Conservation (phyloP, 805 yeast species). For the Zygoascus bituminiphila region DNA sequence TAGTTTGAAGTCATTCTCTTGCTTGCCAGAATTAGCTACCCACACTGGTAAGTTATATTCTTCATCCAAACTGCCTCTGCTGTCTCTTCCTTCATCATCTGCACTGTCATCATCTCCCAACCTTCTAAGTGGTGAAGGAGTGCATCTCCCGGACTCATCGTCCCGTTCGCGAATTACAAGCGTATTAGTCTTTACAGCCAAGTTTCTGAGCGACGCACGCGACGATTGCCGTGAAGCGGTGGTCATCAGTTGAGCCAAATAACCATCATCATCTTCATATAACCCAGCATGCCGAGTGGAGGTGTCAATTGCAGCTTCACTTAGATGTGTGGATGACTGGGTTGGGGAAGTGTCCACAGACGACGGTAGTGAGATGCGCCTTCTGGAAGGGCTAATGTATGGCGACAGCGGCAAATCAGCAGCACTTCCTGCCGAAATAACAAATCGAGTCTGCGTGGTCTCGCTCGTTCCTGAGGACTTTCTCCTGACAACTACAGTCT, state of each 20-base stretch:
- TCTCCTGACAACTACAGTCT: background rate
- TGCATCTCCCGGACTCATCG: no score
- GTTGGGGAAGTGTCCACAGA: background rate
- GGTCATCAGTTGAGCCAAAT: background rate
- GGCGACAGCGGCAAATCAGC: background rate
- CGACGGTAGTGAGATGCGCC: background rate
- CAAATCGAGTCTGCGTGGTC: background rate
- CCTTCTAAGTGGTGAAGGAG: no score
- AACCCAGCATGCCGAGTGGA: background rate
- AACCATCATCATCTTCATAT: background rate
- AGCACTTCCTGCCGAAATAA: background rate
- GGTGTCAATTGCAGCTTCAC: background rate
- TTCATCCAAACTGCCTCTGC: background rate
- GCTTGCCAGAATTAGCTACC: background rate
- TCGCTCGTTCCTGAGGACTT: background rate
- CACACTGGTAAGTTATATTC: background rate
- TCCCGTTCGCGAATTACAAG: background rate
- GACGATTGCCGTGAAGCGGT: background rate
- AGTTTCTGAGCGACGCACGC: background rate
- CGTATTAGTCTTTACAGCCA: background rate
- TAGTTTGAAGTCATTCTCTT: background rate
- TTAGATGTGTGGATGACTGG: background rate
- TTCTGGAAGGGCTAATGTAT: background rate
- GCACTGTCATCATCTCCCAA: no score
- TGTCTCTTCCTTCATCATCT: background rate